Base-by-base conservation (phyloP, 306 rosid genomes). In the Mimosa pudica region DNA sequence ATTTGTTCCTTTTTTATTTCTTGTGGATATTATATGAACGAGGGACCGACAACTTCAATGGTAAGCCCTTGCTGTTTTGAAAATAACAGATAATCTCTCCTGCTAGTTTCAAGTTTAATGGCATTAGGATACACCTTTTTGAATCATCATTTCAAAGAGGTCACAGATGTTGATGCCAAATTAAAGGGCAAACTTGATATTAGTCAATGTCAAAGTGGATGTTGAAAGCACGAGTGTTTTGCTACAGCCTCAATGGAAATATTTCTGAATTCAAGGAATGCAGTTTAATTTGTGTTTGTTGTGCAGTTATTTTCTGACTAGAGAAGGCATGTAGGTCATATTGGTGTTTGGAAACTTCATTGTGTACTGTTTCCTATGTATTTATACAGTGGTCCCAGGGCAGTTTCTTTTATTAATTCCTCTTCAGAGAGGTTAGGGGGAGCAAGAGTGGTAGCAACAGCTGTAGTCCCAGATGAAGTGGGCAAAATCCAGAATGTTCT, bases 111-210 rank as follows among this genome's bases (percentile, higher is more conserved):
- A 71, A 62, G 63, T 55, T 81, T 64, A 47, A 76, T 47, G 82
- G 94, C 97, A 86, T 94, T 94, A 86, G 69, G 97, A 94, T 92
- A 94, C 97, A 74, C 90, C 93, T 90, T 81, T 81, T 85, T 88
- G 89, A 88, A 91, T 92, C 84, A 65, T 86, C 82, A 80, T 92
- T 94, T 89, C 89, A 74, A 82, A 65, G 89, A 84, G 97, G 98
- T 73, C 96, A 88, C 94, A 55, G 77, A 55, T 61, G 62, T 87
- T 76, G 97, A 88, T 92, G 98, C 97, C 55, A 90, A 86, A 92
- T 82, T 71, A 82, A 84, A 77, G 76, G 64, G 91, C 94, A 66
- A 80, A 86, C 87, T 79, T 80, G 87, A 78, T 89, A 80, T 86
- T 85, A 60, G 85, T 71, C 86, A 66, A 77, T 82, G 79, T 84